Percentiles rank a stretch among this genome's conserved stretches.
phyloP scores from a whole-genome alignment of 768 basidiomycete genomes.

The Suillus americanus region DNA sequence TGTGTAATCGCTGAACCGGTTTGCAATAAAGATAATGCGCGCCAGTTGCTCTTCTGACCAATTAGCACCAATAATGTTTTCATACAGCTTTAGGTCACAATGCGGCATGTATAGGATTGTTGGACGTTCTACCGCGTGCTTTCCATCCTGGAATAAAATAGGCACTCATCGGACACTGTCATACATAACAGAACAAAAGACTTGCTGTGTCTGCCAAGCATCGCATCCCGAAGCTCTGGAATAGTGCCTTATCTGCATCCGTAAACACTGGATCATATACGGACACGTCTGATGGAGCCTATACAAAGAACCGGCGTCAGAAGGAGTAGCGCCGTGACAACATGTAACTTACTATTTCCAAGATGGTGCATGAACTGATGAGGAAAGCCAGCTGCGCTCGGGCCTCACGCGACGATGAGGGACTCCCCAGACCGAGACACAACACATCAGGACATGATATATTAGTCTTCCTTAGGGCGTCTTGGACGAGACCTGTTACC shows the following conservation, averaged over 20 bases:
- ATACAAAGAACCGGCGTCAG: constrained; percentile 12
- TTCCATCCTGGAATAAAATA: constrained; percentile 29
- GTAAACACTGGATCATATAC: constrained; percentile 78
- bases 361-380: constrained; percentile 47
- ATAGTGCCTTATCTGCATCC: constrained; percentile 52
- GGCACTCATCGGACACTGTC: constrained; percentile 12
- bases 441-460: constrained; percentile 39
- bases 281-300: constrained; percentile 51
- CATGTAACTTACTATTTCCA: constrained; percentile 58
- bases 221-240: constrained; percentile 38
- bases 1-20: constrained; percentile 63
- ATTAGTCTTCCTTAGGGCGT: constrained; percentile 27
- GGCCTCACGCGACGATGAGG: constrained; percentile 58
- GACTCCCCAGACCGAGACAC: constrained; percentile 77
- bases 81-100: constrained; percentile 72
- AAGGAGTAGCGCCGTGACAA: constrained; percentile 10
- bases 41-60: constrained; percentile 49
- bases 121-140: constrained; percentile 35
- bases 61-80: constrained; percentile 60
- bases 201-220: constrained; percentile 48
- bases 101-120: constrained; percentile 81
- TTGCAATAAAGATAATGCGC: constrained; percentile 60
- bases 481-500: constrained; percentile 20
- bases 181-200: constrained; percentile 22
- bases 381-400: constrained; percentile 72